A percentile compares a stretch with the other conserved stretches of the same genome.
Evolutionary conservation across 2,329 filamentous ascomycete species (phyloP).

Genomic region (Pseudogymnoascus sp.): DNA sequence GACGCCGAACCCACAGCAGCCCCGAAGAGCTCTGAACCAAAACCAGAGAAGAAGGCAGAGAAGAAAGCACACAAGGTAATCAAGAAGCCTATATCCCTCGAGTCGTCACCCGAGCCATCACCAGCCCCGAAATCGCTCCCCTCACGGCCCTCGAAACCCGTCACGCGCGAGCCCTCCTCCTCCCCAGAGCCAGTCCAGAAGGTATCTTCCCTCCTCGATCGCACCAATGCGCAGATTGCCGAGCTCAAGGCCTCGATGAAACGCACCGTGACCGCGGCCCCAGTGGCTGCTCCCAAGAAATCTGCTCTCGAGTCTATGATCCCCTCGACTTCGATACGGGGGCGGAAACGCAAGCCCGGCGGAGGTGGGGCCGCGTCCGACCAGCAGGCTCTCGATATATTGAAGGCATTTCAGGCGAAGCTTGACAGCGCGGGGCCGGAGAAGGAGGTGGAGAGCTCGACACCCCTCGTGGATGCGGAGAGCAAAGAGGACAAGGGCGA

Average conservation of each 20-base stretch:
- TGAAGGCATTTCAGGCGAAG: conserved; percentile 73
- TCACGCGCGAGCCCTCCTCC: conserved; percentile 26
- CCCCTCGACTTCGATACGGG: conserved; percentile 59
- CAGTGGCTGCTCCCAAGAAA: conserved; percentile 50
- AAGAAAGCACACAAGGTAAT: conserved; percentile 24
- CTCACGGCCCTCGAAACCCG: conserved; percentile 25
- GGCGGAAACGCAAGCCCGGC: conserved; percentile 59
- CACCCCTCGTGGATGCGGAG: conserved; percentile 18
- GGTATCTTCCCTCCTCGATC: conserved; percentile 44
- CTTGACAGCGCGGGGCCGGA: conserved; percentile 48
- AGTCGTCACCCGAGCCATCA: conserved; percentile 32
- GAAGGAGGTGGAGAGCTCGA: conserved; percentile 26
- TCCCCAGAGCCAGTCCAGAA: conserved; percentile 30
- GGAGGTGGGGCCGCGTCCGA: conserved; percentile 43
- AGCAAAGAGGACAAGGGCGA: conserved; percentile 25
- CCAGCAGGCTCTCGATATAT: conserved; percentile 58
- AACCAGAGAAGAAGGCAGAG: conserved; percentile 26
- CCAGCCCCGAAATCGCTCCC: conserved; percentile 23
- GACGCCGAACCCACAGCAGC: conserved; percentile 36
- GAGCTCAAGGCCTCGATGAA: conserved; percentile 76
- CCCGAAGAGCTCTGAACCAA: conserved; percentile 21
- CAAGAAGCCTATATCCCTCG: conserved; percentile 26
- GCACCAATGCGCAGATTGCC: conserved; percentile 72
- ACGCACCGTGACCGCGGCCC: conserved; percentile 45
- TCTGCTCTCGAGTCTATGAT: conserved; percentile 67